Conservation (phyloP, 2,329 filamentous ascomycete genomes). For the Venturia oleaginea region DNA sequence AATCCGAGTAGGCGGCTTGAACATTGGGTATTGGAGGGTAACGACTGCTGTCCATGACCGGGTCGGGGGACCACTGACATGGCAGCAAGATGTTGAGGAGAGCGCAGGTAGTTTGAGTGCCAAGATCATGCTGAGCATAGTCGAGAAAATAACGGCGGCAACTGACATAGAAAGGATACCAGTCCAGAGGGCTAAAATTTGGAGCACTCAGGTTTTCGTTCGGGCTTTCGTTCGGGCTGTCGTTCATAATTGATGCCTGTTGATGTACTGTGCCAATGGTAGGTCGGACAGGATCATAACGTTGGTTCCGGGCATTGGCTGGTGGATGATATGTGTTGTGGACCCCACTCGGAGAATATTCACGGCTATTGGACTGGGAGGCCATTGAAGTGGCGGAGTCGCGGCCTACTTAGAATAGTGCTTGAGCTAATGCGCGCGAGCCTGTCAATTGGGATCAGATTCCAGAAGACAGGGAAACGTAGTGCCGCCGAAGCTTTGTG, state of each 20-base stretch:
- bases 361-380: constrained; percentile 1
- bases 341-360: constrained; percentile 2
- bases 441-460: background rate
- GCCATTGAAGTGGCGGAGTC: background rate
- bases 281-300: background rate
- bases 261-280: background rate
- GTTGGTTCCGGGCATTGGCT: background rate
- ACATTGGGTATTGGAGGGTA: constrained; percentile 24
- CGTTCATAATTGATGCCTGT: background rate
- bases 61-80: constrained; percentile 58
- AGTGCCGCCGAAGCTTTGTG: background rate
- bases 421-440: background rate
- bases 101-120: constrained; percentile 79
- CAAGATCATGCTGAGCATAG: constrained; percentile 72
- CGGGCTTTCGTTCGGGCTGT: too few species aligned
- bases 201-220: constrained; percentile 32
- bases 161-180: constrained; percentile 84
- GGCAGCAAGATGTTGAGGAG: constrained; percentile 89
- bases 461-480: background rate
- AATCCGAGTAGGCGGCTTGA: constrained; percentile 16
- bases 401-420: too few species aligned
- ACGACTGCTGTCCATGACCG: constrained; percentile 29
- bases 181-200: constrained; percentile 75
- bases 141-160: constrained; percentile 90
- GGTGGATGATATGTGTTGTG: constrained; percentile 1